These are phyloP conservation scores for Chenopodium berlandieri DNA, from an alignment of 148 eudicot species.

Conservation along the genomic window DNA sequence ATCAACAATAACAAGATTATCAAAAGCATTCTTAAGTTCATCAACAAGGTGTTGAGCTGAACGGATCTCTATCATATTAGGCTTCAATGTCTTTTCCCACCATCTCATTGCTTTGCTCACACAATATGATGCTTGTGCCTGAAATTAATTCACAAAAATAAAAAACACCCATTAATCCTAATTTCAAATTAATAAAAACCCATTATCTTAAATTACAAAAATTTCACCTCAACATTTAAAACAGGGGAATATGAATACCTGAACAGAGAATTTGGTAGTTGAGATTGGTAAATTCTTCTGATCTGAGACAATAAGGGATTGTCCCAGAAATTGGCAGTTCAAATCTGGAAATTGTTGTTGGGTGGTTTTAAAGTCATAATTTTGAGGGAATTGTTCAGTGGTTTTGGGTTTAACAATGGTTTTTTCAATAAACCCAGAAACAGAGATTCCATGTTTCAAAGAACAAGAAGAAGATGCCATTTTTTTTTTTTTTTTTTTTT, in stretches of 20 bases:
- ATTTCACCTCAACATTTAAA: background rate
- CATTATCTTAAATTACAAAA: background rate
- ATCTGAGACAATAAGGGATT: constrained; percentile 28
- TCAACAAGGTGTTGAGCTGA: constrained; percentile 74
- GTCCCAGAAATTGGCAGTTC: constrained; percentile 25
- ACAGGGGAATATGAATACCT: constrained; percentile 24
- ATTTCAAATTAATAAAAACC: background rate
- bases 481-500: constrained; percentile 14
- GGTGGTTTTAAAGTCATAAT: constrained; percentile 10
- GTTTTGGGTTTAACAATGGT: constrained; percentile 10
- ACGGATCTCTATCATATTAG: constrained; percentile 78
- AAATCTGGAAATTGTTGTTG: constrained; percentile 8
- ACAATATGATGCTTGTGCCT: constrained; percentile 59
- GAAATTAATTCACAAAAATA: constrained; percentile 3
- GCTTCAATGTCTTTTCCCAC: constrained; percentile 87
- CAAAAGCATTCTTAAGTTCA: constrained; percentile 54
- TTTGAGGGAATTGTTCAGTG: constrained; percentile 9
- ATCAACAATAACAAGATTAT: constrained; percentile 70
- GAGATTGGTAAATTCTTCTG: constrained; percentile 4
- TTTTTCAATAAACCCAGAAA: constrained; percentile 19
- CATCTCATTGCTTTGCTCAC: constrained; percentile 64
- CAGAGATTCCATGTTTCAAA: constrained; percentile 20
- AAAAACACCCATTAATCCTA: background rate
- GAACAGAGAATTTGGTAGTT: constrained; percentile 18
- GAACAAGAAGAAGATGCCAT: constrained; percentile 45